phyloP scores from a whole-genome alignment of 2,329 filamentous ascomycete genomes.

The Lasiodiplodia gonubiensis region DNA sequence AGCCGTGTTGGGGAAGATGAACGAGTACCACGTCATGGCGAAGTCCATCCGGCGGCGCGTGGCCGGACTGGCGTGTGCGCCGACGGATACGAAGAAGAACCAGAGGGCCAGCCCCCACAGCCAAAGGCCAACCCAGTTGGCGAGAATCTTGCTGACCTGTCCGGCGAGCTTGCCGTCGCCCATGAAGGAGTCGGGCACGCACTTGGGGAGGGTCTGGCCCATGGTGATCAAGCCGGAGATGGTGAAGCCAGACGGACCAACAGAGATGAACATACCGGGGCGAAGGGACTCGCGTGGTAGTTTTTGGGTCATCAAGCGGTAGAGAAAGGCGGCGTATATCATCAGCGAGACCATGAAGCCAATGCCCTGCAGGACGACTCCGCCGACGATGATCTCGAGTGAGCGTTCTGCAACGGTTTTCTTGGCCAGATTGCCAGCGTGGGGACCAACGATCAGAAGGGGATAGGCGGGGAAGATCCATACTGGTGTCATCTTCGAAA shows the following conservation, averaged over 20 bases:
- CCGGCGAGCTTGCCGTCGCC: constrained; percentile 61
- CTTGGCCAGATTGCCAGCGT: constrained; percentile 65
- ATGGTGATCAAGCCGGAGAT: constrained; percentile 65
- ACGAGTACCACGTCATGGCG: constrained; percentile 85
- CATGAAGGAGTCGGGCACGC: constrained; percentile 62
- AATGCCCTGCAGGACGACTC: constrained; percentile 67
- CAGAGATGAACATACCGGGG: constrained; percentile 84
- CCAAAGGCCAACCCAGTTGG: constrained; percentile 74
- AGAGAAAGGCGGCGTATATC: constrained; percentile 84
- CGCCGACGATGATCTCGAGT: constrained; percentile 64
- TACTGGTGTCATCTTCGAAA: constrained; percentile 83
- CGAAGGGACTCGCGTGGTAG: constrained; percentile 75
- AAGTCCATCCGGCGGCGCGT: constrained; percentile 69
- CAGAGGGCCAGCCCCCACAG: constrained; percentile 82
- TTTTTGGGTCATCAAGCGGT: constrained; percentile 87
- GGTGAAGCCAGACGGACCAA: constrained; percentile 76
- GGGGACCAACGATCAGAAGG: constrained; percentile 75
- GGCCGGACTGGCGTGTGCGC: constrained; percentile 73
- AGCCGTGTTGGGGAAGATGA: constrained; percentile 81
- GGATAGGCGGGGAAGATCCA: constrained; percentile 91
- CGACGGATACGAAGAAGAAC: constrained; percentile 83
- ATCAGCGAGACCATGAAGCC: constrained; percentile 72
- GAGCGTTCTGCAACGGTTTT: constrained; percentile 50
- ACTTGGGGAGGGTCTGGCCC: constrained; percentile 57
- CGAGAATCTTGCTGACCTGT: constrained; percentile 60